Conservation (phyloP, 257 asterid species). For the Linaria vulgaris region DNA sequence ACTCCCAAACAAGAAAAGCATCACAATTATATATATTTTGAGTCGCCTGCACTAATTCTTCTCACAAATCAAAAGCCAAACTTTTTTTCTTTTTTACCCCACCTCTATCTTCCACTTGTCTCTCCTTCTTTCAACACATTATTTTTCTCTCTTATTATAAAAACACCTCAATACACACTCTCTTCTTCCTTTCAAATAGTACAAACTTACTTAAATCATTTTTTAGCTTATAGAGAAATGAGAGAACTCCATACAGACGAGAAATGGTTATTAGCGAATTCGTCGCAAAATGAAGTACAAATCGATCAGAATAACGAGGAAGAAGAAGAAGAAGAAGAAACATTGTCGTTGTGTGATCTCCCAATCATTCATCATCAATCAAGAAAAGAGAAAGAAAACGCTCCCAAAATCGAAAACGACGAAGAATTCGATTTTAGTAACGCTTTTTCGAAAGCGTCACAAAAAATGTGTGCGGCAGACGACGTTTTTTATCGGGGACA, state of each 20-base stretch:
- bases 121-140: conserved; percentile 6
- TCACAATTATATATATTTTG: conserved; percentile 19
- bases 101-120: conserved; percentile 40
- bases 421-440: conserved; percentile 71
- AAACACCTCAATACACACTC: too few relatives aligned
- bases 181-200: too few relatives aligned
- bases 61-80: too few relatives aligned
- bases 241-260: too few relatives aligned
- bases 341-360: conserved; percentile 79
- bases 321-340: conserved; percentile 57
- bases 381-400: conserved; percentile 21
- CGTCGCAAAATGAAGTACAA: not conserved
- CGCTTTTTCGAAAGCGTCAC: conserved; percentile 34
- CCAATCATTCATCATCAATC: conserved; percentile 42
- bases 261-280: conserved; percentile 23
- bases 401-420: not conserved
- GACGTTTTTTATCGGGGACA: conserved; percentile 77
- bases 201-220: too few relatives aligned
- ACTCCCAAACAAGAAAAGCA: conserved; percentile 45
- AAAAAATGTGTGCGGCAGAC: conserved; percentile 88
- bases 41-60: conserved; percentile 27
- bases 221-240: too few relatives aligned
- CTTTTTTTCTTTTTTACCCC: not conserved
- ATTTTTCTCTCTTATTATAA: not conserved
- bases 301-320: conserved; percentile 19